Conservation (phyloP, 108 stramenopile genomes). For the Fistulifera pelliculosa region DNA sequence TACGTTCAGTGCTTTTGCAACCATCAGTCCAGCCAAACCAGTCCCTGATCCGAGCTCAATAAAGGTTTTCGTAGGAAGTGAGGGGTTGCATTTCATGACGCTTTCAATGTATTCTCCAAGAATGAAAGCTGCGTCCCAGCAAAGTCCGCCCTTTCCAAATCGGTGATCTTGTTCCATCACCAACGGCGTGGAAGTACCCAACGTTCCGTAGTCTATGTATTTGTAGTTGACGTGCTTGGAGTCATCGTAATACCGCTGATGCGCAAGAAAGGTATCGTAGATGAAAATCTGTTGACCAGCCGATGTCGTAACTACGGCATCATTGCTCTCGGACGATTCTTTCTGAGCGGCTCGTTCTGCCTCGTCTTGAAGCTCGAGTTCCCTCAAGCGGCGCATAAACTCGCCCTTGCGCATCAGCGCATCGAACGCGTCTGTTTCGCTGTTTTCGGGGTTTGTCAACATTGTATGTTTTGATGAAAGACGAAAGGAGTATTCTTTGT, state of each 20-base stretch:
- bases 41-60: conserved; percentile 81
- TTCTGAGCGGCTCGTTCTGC: conserved; percentile 13
- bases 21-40: conserved; percentile 57
- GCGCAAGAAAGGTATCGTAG: conserved; percentile 52
- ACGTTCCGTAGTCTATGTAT: conserved; percentile 42
- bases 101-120: conserved; percentile 56
- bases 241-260: conserved; percentile 70
- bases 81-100: conserved; percentile 13
- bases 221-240: conserved; percentile 69
- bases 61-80: conserved; percentile 7
- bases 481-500: too few species aligned
- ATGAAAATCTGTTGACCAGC: conserved; percentile 1
- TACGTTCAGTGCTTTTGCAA: conserved; percentile 32
- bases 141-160: conserved; percentile 71
- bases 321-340: too few species aligned
- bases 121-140: conserved; percentile 77
- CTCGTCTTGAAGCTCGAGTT: conserved; percentile 34
- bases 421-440: conserved; percentile 5
- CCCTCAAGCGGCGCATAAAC: conserved; percentile 25
- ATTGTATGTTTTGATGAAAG: too few species aligned
- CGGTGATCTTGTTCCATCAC: conserved; percentile 60
- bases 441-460: too few species aligned
- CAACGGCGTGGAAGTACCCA: conserved; percentile 8
- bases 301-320: too few species aligned
- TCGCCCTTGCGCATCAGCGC: conserved; percentile 31